Base-by-base conservation (phyloP, 2,329 filamentous ascomycete genomes). In the Monilinia polystroma region DNA sequence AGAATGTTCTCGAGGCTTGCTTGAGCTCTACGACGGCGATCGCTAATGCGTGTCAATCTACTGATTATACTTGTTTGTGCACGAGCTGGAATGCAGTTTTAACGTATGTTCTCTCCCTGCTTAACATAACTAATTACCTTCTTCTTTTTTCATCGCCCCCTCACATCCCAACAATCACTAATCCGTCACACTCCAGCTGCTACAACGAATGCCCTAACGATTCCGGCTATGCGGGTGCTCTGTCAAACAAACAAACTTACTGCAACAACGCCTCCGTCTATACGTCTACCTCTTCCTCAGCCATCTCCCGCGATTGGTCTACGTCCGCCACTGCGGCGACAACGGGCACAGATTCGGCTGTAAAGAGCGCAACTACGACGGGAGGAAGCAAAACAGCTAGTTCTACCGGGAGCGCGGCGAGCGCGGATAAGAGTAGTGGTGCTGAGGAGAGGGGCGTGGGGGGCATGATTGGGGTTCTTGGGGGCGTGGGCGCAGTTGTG, bases 131-230 rank as follows among this genome's bases (percentile, higher is more conserved):
- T n/a, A 16, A 53, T 35, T 23, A 5, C 72, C 70, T 16, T 35
- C 53, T 29, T 55, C 41, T 63, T 43, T 45, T 41, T 35, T 23
- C 38, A 45, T 41, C 41, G 12, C 41, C 5, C 41, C 41, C 41
- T 43, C 41, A 16, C 12, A 43, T 43, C 41, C 41, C 41, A 14
- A 16, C 41, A 7, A 23, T 4, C 32, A 55, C 53, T 55, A 38
- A 55, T 14, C 26, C 12, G n/a, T 23, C 4, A 8, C 18, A n/a
- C 20, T 26, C 20, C n/a, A 83, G 81, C 43, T 89, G 87, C 82
- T 88, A 87, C 79, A 83, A 84, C 80, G 86, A 87, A 80, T 89
- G 87, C 79, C 85, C 86, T 63, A 76, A 79, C 70, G 80, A 83
- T 72, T 69, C 78, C 20, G 76, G 75, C 60, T 66, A 69, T 35